Conservation (phyloP, 352 stramenopile genomes). For the Hyaloperonospora brassicae region DNA sequence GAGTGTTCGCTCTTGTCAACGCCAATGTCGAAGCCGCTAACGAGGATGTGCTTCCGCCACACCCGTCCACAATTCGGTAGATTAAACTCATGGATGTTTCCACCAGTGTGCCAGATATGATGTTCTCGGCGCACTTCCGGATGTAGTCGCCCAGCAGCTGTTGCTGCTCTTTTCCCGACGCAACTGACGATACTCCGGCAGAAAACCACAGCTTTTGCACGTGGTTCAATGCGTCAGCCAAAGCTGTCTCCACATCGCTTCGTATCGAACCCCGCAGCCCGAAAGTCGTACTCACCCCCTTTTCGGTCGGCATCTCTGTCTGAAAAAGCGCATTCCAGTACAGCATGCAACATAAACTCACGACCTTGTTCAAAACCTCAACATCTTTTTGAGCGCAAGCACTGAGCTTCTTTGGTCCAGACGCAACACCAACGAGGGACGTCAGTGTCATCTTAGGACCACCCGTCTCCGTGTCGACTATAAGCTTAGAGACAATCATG, state of each 20-base stretch:
- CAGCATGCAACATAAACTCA: constrained; percentile 61
- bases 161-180: constrained; percentile 62
- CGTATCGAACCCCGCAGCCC: constrained; percentile 30
- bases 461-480: constrained; percentile 55
- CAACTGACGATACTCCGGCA: constrained; percentile 33
- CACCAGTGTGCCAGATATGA: constrained; percentile 42
- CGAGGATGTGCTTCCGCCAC: constrained; percentile 24
- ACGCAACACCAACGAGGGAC: constrained; percentile 49
- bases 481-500: constrained; percentile 59
- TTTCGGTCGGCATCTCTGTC: constrained; percentile 18
- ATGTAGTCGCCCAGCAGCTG: constrained; percentile 67
- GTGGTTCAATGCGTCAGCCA: constrained; percentile 65
- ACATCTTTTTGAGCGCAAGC: constrained; percentile 52
- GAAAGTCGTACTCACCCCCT: constrained; percentile 2
- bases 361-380: constrained; percentile 67
- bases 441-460: constrained; percentile 69
- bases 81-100: constrained; percentile 77
- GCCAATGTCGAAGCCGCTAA: constrained; percentile 38
- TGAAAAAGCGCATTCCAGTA: constrained; percentile 69
- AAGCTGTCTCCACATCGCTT: constrained; percentile 43
- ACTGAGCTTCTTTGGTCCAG: constrained; percentile 39
- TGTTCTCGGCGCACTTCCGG: constrained; percentile 62
- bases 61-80: constrained; percentile 53
- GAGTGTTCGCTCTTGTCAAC: constrained; percentile 28
- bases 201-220: constrained; percentile 58